These are phyloP conservation scores for Sodiomyces alkalinus DNA, from an alignment of 2,329 filamentous ascomycete species.

Conservation along the genomic window DNA sequence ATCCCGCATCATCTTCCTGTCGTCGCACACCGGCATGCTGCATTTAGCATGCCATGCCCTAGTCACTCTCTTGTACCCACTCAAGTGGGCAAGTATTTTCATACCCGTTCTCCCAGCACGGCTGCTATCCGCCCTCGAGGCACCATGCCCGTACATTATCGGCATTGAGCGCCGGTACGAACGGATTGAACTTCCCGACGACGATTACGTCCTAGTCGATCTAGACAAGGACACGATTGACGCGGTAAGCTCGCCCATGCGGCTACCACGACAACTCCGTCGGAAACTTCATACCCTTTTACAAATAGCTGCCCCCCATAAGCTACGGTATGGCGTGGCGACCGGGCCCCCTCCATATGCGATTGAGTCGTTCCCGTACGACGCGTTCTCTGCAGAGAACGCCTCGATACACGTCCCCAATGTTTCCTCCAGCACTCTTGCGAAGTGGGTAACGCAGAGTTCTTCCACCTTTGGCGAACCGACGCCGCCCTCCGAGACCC, in stretches of 20 bases:
- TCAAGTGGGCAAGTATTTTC: constrained; percentile 88
- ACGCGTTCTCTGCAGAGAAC: constrained; percentile 81
- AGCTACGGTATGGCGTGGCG: constrained; percentile 70
- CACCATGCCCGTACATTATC: constrained; percentile 92
- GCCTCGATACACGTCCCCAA: constrained; percentile 61
- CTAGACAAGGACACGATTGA: constrained; percentile 84
- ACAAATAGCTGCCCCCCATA: constrained; percentile 80
- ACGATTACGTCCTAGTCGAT: constrained; percentile 91
- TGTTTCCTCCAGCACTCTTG: constrained; percentile 55
- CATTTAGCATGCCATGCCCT: constrained; percentile 86
- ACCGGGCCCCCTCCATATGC: constrained; percentile 87
- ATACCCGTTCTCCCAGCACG: constrained; percentile 83
- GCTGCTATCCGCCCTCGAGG: constrained; percentile 78
- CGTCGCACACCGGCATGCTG: constrained; percentile 91
- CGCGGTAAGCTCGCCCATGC: constrained; percentile 60
- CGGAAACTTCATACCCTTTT: constrained; percentile 79
- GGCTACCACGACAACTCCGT: constrained; percentile 75
- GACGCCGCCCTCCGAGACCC: constrained; percentile 31
- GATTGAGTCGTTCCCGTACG: constrained; percentile 80
- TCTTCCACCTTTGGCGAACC: constrained; percentile 73
- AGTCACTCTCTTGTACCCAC: constrained; percentile 69
- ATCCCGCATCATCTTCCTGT: constrained; percentile 89
- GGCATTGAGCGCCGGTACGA: constrained; percentile 90
- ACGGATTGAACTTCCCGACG: constrained; percentile 70
- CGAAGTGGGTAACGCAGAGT: constrained; percentile 78